Base-by-base conservation (phyloP, 768 basidiomycete species). In the Gloeostereum incarnatum region DNA sequence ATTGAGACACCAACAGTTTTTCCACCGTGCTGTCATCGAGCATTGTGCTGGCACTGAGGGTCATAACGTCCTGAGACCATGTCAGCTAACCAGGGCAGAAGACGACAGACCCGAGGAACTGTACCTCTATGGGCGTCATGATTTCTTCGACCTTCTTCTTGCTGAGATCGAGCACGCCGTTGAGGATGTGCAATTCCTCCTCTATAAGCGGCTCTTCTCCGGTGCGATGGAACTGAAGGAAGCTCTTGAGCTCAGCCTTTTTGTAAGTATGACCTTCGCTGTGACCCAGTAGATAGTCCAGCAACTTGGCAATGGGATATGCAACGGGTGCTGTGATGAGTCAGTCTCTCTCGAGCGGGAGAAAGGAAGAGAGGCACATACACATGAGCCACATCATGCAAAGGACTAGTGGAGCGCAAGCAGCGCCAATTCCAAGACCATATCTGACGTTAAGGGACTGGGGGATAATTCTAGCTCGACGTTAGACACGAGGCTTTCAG, bases 11-110 rank as follows among this genome's bases (percentile, higher is more conserved):
- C 9, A 49, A 84, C 85, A 89, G 73, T 32, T 65, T 66, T 52
- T 93, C 89, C 13, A 98, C 78, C 1, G 74, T 75, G 1, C 71
- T 63, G 47, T 89, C 79, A 55, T 96, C 82, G 31, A 97, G 61
- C 17, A 91, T 68, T 2, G 78, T 72, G 52, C 96, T 88, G 2
- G 78, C 58, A 39, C 80, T 75, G 2, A 98, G 67, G 0, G 85
- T 82, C 21, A 93, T 76, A 2, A 85, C 84, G 52, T 96, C 92
- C 78, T 89, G 41, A 11, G 22, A 13, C 35, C 27, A 19, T 10
- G n/a, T 29, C 13, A 43, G 5, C 20, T 16, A 6, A 27, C 18
- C 16, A 18, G 14, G 27, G 29, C 14, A 43, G 26, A 30, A 14
- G 14, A 6, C 20, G 36, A 32, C 65, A 39, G 20, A 33, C 34